Evolutionary conservation across 257 asterid species (phyloP), one percentile per base, ranked within the genome.

Genomic region (Nicotiana tabacum): DNA sequence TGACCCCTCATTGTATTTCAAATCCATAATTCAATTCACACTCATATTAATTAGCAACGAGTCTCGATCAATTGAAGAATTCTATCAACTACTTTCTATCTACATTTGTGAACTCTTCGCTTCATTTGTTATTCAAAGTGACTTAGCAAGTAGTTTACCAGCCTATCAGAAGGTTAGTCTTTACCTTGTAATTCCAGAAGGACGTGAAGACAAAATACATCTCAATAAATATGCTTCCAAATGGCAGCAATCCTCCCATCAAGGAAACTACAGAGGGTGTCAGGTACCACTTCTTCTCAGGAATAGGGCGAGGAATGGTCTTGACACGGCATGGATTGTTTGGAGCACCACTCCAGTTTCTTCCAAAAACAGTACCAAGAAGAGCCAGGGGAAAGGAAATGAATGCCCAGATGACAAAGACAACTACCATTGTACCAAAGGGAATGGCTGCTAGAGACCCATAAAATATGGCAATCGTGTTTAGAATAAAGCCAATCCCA

Each of bases 291-390:
- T 89, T 91, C 86, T 90, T 95, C 89, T 93, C 98, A 2, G 99
- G 99, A 69, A 95, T 93, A 37, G 98, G 98, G 53, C 92, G 89
- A 32, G 94, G 94, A 53, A 91, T 89, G 82, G 94, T 89, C 84
- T 91, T 91, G 86, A 91, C 94, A 67, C 94, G 89, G 82, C 94
- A 91, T 0, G 94, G 94, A 88, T 89, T 88, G 78, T 88, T 83
- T 27, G 94, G 94, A 77, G 92, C 90, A 51, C 94, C 94, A 77
- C 92, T 89, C 90, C 94, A 91, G 84, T 88, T 91, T 86, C 87
- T 85, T 78, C 93, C 93, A 80, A 87, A 61, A 18, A 90, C 92
- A 74, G 92, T 90, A 58, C 93, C 93, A 79, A 90, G 85, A 83
- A 90, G 89, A 21, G 92, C 90, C 61, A 90, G 58, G 53, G 93